phyloP scores from a whole-genome alignment of 768 basidiomycete genomes.

The Leccinellum rugosiceps region DNA sequence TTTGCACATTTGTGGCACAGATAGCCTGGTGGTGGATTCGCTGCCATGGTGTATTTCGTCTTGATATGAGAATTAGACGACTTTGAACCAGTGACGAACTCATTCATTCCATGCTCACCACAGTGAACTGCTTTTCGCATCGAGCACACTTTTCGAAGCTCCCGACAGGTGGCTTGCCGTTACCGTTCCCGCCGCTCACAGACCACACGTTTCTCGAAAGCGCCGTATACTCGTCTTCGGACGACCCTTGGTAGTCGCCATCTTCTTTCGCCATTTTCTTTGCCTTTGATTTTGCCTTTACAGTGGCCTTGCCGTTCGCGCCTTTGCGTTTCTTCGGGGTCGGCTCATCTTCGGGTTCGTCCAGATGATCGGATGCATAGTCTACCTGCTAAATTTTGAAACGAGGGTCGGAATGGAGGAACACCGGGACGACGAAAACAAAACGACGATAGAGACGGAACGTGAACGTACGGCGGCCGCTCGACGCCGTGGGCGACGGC shows the following conservation, averaged over 20 bases:
- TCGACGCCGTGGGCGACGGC: constrained; percentile 15
- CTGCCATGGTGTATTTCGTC: constrained; percentile 86
- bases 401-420: not conserved
- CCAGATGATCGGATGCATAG: constrained; percentile 75
- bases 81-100: not conserved
- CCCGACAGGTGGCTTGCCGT: constrained; percentile 64
- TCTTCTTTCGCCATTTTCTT: constrained; percentile 42
- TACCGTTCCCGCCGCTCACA: constrained; percentile 28
- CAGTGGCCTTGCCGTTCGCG: constrained; percentile 39
- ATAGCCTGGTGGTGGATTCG: constrained; percentile 66
- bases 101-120: constrained; percentile 53
- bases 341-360: constrained; percentile 48
- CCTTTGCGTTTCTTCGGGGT: constrained; percentile 56
- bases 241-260: constrained; percentile 49
- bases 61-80: constrained; percentile 26
- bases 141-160: constrained; percentile 77
- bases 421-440: not conserved
- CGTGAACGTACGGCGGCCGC: constrained; percentile 8
- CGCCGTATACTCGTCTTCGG: constrained; percentile 67
- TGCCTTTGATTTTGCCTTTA: constrained; percentile 39
- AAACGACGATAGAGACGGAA: not conserved
- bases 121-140: constrained; percentile 83
- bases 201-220: constrained; percentile 50
- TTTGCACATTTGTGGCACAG: constrained; percentile 86
- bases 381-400: constrained; percentile 29